Evolutionary conservation across 257 asterid genomes (phyloP), one percentile per base, ranked within the genome.

Genomic region (Primulina eburnea): DNA sequence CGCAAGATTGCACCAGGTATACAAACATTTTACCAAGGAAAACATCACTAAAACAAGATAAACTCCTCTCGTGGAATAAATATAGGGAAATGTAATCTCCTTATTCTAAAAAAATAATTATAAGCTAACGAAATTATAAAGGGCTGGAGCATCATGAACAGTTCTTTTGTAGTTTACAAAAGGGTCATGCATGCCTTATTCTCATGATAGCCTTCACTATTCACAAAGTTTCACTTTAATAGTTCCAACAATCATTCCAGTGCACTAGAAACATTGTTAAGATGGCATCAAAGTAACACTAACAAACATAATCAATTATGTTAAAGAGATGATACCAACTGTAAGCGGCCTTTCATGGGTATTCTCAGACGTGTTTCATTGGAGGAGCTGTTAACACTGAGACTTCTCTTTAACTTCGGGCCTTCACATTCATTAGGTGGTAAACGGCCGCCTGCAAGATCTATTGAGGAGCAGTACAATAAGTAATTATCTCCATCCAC

Each of bases 301-400:
- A 60, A 53, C 38, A 50, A 50, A 50, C 68, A 10, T 47, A 63
- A 24, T 21, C 60, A 28, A 52, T 38, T 68, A 47, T 56, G 64
- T 33, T 37, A 67, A 62, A 69, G 20, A 64, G 63, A 69, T 55
- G 28, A 68, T 88, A 90, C 97, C 97, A 90, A 76, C 71, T 88
- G 95, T 76, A 90, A 78, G 64, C 88, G 89, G 68, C 97, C 97
- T 76, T 90, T 90, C 83, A 88, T 70, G 60, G 97, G 97, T 69
- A 90, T 81, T 35, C 88, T 85, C 55, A 84, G 82, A 60, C 85
- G 89, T n/a, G 70, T 72, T 71, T 85, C 83, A 67, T 75, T 50
- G 50, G 80, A 40, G 83, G 68, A 61, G 82, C 86, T 50, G 20
- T 76, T 76, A 12, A 21, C 66, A 68, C 71, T 73, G 71, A 78